A percentile compares a stretch with the other conserved stretches of the same genome.
These are phyloP conservation scores for Aspergillus nanangensis DNA, from an alignment of 495 filamentous ascomycete genomes.

Conservation along the genomic window DNA sequence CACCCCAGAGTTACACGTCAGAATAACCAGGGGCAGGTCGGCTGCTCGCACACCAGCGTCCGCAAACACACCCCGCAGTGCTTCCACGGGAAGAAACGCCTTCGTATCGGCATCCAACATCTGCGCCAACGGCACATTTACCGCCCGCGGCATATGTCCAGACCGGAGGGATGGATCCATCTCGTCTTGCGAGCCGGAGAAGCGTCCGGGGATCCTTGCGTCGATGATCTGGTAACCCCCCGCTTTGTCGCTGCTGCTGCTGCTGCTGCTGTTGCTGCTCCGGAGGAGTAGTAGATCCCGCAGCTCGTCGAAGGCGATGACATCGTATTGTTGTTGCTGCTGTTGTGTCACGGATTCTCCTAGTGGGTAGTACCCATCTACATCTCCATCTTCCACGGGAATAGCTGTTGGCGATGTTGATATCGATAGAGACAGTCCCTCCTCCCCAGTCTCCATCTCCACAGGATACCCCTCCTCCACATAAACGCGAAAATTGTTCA, in stretches of 20 bases:
- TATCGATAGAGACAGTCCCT: too few relatives aligned
- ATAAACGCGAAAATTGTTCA: conserved; percentile 31
- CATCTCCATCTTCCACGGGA: conserved; percentile 1
- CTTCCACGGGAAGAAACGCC: neutral
- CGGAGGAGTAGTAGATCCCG: neutral
- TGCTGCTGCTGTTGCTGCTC: too few relatives aligned
- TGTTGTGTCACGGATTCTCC: too few relatives aligned
- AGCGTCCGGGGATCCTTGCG: conserved; percentile 14
- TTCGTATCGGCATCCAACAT: conserved; percentile 8
- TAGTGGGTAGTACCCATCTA: neutral
- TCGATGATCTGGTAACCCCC: conserved; percentile 18
- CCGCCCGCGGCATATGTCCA: conserved; percentile 27
- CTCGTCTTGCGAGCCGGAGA: conserved; percentile 12
- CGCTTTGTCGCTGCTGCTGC: too few relatives aligned
- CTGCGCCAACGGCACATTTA: conserved; percentile 25
- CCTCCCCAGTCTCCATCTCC: too few relatives aligned
- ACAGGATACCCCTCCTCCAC: conserved; percentile 10
- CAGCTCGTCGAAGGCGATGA: conserved; percentile 21
- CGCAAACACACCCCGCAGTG: conserved; percentile 16
- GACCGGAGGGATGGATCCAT: conserved; percentile 9
- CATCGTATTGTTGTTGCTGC: too few relatives aligned
- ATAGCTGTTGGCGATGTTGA: too few relatives aligned
- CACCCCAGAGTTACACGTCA: conserved; percentile 31
- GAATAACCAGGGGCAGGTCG: conserved; percentile 11
- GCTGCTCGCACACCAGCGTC: conserved; percentile 14